Evolutionary conservation across 495 filamentous ascomycete genomes (phyloP).

Genomic region (Lindgomyces ingoldianus): DNA sequence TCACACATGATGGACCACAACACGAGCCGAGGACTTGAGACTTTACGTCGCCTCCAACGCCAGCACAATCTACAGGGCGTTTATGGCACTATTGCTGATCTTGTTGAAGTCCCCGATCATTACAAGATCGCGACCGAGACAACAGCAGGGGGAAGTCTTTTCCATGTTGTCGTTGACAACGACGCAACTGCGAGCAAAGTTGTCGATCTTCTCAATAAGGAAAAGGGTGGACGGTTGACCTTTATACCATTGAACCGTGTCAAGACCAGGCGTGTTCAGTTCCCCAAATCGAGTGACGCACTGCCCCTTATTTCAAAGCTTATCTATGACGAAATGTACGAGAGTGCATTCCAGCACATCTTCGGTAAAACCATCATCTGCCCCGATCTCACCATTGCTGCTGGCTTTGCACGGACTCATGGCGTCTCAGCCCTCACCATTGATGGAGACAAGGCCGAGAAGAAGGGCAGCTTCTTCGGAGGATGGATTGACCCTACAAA

Average conservation of each 20-base stretch:
- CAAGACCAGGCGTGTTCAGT: slow-evolving; percentile 63
- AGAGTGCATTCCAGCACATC: slow-evolving; percentile 85
- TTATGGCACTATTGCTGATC: slow-evolving; percentile 88
- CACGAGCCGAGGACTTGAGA: slow-evolving; percentile 78
- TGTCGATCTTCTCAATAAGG: slow-evolving; percentile 74
- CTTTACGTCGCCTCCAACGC: slow-evolving; percentile 75
- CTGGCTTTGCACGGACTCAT: slow-evolving; percentile 87
- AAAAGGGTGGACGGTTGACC: slow-evolving; percentile 82
- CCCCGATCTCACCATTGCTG: slow-evolving; percentile 78
- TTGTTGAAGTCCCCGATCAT: slow-evolving; percentile 79
- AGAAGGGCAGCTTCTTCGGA: slow-evolving; percentile 90
- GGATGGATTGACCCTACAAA: slow-evolving; percentile 83
- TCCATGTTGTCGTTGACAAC: slow-evolving; percentile 95
- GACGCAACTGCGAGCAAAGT: slow-evolving; percentile 82
- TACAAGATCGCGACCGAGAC: slow-evolving; percentile 91
- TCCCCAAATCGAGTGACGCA: slow-evolving; percentile 84
- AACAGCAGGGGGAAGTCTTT: slow-evolving; percentile 87
- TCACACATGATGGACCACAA: slow-evolving; percentile 86
- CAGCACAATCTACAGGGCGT: slow-evolving; percentile 79
- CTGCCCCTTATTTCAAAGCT: slow-evolving; percentile 85
- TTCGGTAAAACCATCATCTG: slow-evolving; percentile 97
- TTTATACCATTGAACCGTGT: slow-evolving; percentile 91
- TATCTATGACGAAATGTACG: slow-evolving; percentile 72
- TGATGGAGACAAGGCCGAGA: slow-evolving; percentile 90
- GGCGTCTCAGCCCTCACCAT: slow-evolving; percentile 90